Percentiles rank a stretch among this genome's conserved stretches.
These are phyloP conservation scores for Microcyclosporella mali DNA, from an alignment of 2,329 filamentous ascomycete species.

Conservation along the genomic window DNA sequence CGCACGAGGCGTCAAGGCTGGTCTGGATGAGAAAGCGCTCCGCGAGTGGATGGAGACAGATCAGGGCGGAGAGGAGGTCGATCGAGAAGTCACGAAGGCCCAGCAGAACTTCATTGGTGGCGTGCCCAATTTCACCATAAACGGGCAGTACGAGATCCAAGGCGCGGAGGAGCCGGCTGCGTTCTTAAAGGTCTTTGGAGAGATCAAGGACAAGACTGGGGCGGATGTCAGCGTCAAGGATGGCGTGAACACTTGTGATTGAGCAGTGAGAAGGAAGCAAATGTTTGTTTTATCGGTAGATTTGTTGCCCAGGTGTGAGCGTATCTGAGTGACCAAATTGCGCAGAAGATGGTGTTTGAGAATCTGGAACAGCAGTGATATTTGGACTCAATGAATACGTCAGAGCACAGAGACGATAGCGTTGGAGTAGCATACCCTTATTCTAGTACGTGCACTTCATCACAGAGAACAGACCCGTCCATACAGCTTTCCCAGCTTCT, in stretches of 20 bases:
- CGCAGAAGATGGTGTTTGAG: too few relatives aligned
- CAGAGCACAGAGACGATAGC: too few relatives aligned
- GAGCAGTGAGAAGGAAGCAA: neutral
- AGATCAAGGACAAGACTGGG: constrained; percentile 42
- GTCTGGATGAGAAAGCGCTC: constrained; percentile 38
- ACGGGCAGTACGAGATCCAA: constrained; percentile 59
- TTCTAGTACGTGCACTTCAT: too few relatives aligned
- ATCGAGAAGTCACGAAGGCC: constrained; percentile 42
- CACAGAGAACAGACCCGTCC: too few relatives aligned
- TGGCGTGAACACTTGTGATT: constrained; percentile 16
- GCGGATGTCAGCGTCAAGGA: constrained; percentile 4
- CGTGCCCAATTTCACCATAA: constrained; percentile 70
- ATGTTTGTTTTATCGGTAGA: too few relatives aligned
- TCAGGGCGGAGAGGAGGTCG: constrained; percentile 41
- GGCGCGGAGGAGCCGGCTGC: constrained; percentile 65
- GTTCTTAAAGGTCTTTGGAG: constrained; percentile 61
- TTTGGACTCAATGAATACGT: too few relatives aligned
- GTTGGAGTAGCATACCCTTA: too few relatives aligned
- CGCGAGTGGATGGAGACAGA: constrained; percentile 40
- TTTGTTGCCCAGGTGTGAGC: too few relatives aligned
- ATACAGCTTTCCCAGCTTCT: too few relatives aligned
- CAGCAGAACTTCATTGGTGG: constrained; percentile 52
- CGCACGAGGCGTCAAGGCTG: constrained; percentile 38
- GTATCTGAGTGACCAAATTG: too few relatives aligned
- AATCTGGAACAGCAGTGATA: too few relatives aligned